Conservation (phyloP, 495 filamentous ascomycete genomes). For the Extremus antarcticus region DNA sequence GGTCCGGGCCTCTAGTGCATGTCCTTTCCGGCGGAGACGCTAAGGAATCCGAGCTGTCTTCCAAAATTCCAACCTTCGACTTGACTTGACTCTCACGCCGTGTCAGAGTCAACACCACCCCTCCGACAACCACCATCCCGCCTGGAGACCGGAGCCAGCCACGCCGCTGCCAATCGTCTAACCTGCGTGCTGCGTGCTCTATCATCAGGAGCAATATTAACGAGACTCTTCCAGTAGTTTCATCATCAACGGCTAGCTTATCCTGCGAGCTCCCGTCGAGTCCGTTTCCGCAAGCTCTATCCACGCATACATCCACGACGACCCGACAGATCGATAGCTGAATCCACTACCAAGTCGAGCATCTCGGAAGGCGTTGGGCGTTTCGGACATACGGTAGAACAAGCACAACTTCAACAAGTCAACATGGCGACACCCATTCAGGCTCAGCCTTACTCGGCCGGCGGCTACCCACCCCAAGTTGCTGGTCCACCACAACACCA, state of each 20-base stretch:
- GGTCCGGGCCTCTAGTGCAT: background rate
- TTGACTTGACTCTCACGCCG: no score
- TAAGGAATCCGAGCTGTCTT: no score
- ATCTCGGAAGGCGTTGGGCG: conserved; percentile 4
- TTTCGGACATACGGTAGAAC: background rate
- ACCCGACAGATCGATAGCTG: background rate
- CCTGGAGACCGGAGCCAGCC: no score
- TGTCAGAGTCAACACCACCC: no score
- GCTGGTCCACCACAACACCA: background rate
- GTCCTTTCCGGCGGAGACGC: background rate
- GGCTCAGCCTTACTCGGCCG: conserved; percentile 8
- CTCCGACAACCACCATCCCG: no score
- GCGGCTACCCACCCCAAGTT: background rate
- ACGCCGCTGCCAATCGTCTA: no score
- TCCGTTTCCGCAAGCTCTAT: background rate
- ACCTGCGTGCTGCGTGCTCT: no score
- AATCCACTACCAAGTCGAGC: background rate
- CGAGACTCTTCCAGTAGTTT: background rate
- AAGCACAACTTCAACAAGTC: background rate
- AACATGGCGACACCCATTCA: conserved; percentile 15
- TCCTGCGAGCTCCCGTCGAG: background rate
- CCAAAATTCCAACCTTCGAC: no score
- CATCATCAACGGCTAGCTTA: background rate
- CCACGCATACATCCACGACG: background rate
- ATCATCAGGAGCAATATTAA: no score